Conservation (phyloP, 139 green algal genomes). For the Mesotaenium endlicherianum region DNA sequence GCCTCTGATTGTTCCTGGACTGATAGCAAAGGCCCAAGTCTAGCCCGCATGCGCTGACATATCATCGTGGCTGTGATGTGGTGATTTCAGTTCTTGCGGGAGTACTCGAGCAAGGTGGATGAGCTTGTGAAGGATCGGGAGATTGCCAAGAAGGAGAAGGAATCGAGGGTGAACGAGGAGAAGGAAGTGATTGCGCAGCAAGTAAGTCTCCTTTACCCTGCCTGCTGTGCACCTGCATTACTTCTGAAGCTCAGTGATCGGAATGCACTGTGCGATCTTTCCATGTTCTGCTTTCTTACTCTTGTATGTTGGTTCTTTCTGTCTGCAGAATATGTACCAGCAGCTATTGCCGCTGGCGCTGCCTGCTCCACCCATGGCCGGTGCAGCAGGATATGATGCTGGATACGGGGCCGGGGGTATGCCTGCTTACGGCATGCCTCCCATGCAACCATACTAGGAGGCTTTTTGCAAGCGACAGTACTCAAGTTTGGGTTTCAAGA, state of each 20-base stretch:
- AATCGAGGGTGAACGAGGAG: conserved; percentile 59
- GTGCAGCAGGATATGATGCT: conserved; percentile 16
- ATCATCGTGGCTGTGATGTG: no score
- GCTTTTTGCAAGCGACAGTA: no score
- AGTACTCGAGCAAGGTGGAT: conserved; percentile 88
- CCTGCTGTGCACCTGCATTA: conserved; percentile 15
- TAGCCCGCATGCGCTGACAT: no score
- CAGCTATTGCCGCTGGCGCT: conserved; percentile 77
- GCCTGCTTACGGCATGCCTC: conserved; percentile 47
- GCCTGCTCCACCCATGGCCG: conserved; percentile 59
- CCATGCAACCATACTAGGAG: conserved; percentile 13
- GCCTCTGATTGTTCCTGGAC: no score
- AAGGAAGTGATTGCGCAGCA: conserved; percentile 53
- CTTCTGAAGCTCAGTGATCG: neutral
- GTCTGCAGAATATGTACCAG: conserved; percentile 70
- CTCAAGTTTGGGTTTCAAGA: no score
- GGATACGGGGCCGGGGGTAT: conserved; percentile 29
- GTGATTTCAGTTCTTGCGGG: conserved; percentile 68
- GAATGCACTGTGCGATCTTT: neutral
- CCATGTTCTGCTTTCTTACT: neutral
- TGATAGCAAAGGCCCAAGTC: no score
- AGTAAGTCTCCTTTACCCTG: conserved; percentile 2
- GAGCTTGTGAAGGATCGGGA: conserved; percentile 55
- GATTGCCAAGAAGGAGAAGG: conserved; percentile 65
- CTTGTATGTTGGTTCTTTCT: neutral